Conservation (phyloP, 1,284 basidiomycete species). For the Papiliotrema terrestris region DNA sequence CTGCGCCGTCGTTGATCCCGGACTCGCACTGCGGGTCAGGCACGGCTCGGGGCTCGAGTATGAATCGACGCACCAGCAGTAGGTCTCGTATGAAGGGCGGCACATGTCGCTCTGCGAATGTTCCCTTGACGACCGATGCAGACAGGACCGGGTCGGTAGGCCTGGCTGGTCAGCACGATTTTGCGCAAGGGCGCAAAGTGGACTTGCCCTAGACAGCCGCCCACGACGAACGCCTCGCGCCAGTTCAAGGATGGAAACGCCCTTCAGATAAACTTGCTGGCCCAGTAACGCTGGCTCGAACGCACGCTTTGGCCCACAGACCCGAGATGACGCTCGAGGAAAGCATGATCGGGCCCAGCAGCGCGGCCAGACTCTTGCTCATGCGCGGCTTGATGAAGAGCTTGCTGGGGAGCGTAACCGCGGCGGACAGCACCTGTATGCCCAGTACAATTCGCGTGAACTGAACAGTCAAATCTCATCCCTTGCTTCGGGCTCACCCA, state of each 20-base stretch:
- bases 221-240: slow-evolving; percentile 19
- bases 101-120: slow-evolving; percentile 25
- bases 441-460: slow-evolving; percentile 24
- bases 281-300: too few species aligned
- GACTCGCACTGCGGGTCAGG: neutral
- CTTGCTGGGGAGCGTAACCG: slow-evolving; percentile 16
- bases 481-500: slow-evolving; percentile 13
- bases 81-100: slow-evolving; percentile 27
- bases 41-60: too few species aligned
- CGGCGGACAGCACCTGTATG: slow-evolving; percentile 22
- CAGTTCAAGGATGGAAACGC: slow-evolving; percentile 15
- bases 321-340: slow-evolving; percentile 11
- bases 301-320: slow-evolving; percentile 17
- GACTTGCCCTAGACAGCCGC: slow-evolving; percentile 22
- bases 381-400: slow-evolving; percentile 12
- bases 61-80: slow-evolving; percentile 13
- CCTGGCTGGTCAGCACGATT: slow-evolving; percentile 3
- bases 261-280: neutral
- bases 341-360: slow-evolving; percentile 22
- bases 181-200: neutral
- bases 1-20: slow-evolving; percentile 12
- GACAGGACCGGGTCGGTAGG: slow-evolving; percentile 26
- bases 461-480: slow-evolving; percentile 3
- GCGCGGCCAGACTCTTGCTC: slow-evolving; percentile 7
- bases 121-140: slow-evolving; percentile 27